A percentile compares a stretch with the other conserved stretches of the same genome.
Evolutionary conservation across 2,329 filamentous ascomycete species (phyloP).

Genomic region (Acephala macrosclerotiorum): DNA sequence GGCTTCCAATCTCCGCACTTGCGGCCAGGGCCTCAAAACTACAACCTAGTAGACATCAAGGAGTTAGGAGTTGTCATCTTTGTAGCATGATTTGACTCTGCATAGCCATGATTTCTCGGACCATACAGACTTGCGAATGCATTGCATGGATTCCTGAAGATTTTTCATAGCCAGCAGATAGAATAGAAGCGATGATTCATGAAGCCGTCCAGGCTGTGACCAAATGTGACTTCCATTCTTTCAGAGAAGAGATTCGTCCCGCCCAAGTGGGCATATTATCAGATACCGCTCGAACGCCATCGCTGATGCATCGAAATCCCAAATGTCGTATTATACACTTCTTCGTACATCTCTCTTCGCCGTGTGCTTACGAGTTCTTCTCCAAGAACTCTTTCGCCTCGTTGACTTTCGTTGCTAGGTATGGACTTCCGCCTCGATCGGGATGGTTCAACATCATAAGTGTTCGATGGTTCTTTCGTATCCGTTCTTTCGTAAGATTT

Average conservation of each 20-base stretch:
- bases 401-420: slow-evolving; percentile 96
- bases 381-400: slow-evolving; percentile 97
- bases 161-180: not conserved
- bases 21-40: not conserved
- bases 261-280: slow-evolving; percentile 21
- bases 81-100: not conserved
- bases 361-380: slow-evolving; percentile 58
- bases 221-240: slow-evolving; percentile 22
- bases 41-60: not conserved
- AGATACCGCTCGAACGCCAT: slow-evolving; percentile 35
- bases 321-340: slow-evolving; percentile 19
- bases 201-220: not conserved
- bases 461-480: slow-evolving; percentile 93
- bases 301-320: slow-evolving; percentile 36
- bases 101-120: not conserved
- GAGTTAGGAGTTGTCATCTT: not conserved
- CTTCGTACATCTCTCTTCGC: not conserved
- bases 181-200: not conserved
- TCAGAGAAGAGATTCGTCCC: slow-evolving; percentile 36
- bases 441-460: slow-evolving; percentile 98
- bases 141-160: not conserved
- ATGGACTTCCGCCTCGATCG: slow-evolving; percentile 95
- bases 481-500: slow-evolving; percentile 86
- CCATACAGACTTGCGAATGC: not conserved
- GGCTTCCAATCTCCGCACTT: not conserved